Evolutionary conservation across 2,329 filamentous ascomycete species (phyloP).

Genomic region (Polytolypa hystricis): DNA sequence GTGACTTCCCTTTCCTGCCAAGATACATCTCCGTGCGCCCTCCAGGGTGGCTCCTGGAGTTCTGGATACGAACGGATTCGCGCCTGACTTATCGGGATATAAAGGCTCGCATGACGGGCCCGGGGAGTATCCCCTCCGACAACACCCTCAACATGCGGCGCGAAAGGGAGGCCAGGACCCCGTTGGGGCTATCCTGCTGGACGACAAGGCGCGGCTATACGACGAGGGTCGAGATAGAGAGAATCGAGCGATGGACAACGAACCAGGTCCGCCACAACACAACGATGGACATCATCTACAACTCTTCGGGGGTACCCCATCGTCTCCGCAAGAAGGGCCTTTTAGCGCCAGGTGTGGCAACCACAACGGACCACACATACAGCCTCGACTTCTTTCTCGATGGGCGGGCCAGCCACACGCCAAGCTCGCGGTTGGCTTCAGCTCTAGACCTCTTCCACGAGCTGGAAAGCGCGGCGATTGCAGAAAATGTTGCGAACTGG

Average conservation of each 20-base stretch:
- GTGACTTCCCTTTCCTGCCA: slow-evolving; percentile 19
- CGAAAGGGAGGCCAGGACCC: slow-evolving; percentile 17
- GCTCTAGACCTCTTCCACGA: slow-evolving; percentile 12
- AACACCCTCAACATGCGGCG: slow-evolving; percentile 21
- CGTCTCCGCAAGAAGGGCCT: slow-evolving; percentile 6
- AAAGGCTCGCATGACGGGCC: slow-evolving; percentile 19
- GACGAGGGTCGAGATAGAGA: slow-evolving; percentile 17
- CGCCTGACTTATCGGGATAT: slow-evolving; percentile 21
- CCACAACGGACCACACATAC: slow-evolving; percentile 6
- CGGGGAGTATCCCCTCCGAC: slow-evolving; percentile 12
- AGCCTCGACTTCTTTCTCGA: slow-evolving; percentile 15
- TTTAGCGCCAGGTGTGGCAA: no score
- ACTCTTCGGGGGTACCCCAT: background rate
- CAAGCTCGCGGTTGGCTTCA: slow-evolving; percentile 9
- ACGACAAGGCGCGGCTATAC: slow-evolving; percentile 12
- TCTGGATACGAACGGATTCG: slow-evolving; percentile 20
- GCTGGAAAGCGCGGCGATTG: slow-evolving; percentile 9
- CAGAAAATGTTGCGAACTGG: slow-evolving; percentile 12
- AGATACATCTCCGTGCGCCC: slow-evolving; percentile 18
- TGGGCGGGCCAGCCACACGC: slow-evolving; percentile 6
- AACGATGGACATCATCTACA: slow-evolving; percentile 16
- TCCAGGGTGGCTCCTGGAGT: slow-evolving; percentile 21
- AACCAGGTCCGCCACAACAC: slow-evolving; percentile 20
- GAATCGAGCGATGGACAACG: slow-evolving; percentile 16
- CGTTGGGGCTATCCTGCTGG: slow-evolving; percentile 20